Evolutionary conservation across 371 early-diverging fungal genomes (phyloP).

Genomic region (Umbelopsis sp.): DNA sequence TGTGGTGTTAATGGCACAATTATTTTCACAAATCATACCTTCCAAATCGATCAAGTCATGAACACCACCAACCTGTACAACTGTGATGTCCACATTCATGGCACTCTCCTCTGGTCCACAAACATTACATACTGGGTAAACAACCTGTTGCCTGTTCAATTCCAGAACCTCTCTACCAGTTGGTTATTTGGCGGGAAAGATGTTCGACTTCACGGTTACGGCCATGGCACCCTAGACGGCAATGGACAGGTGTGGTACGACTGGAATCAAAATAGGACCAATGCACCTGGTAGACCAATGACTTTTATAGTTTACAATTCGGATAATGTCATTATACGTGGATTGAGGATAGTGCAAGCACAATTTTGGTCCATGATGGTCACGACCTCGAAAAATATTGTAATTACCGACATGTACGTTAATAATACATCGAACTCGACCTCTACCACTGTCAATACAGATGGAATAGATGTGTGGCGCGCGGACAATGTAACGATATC

Average conservation of each 20-base stretch:
- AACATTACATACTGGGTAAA: slow-evolving; percentile 9
- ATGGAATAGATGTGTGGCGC: slow-evolving; percentile 5
- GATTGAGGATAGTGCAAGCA: slow-evolving; percentile 7
- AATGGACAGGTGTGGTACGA: slow-evolving; percentile 11
- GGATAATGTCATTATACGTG: slow-evolving; percentile 5
- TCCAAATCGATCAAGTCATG: not conserved
- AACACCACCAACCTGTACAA: slow-evolving; percentile 6
- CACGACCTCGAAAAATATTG: not conserved
- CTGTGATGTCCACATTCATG: slow-evolving; percentile 7
- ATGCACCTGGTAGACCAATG: slow-evolving; percentile 5
- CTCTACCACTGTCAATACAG: slow-evolving; percentile 4
- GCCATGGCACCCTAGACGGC: slow-evolving; percentile 2
- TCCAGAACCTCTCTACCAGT: slow-evolving; percentile 4
- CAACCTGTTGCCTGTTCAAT: not conserved
- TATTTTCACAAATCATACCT: slow-evolving; percentile 4
- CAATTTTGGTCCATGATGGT: slow-evolving; percentile 14
- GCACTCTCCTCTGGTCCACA: slow-evolving; percentile 4
- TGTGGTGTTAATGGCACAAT: slow-evolving; percentile 10
- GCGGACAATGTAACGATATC: not conserved
- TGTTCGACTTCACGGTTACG: slow-evolving; percentile 1
- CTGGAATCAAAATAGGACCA: slow-evolving; percentile 11
- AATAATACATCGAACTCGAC: slow-evolving; percentile 12
- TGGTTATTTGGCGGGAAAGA: slow-evolving; percentile 12
- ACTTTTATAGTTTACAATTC: not conserved
- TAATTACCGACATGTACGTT: not conserved